Percentiles rank a stretch among this genome's conserved stretches.
phyloP scores from a whole-genome alignment of 2,329 filamentous ascomycete species.

The Fusarium sp. region DNA sequence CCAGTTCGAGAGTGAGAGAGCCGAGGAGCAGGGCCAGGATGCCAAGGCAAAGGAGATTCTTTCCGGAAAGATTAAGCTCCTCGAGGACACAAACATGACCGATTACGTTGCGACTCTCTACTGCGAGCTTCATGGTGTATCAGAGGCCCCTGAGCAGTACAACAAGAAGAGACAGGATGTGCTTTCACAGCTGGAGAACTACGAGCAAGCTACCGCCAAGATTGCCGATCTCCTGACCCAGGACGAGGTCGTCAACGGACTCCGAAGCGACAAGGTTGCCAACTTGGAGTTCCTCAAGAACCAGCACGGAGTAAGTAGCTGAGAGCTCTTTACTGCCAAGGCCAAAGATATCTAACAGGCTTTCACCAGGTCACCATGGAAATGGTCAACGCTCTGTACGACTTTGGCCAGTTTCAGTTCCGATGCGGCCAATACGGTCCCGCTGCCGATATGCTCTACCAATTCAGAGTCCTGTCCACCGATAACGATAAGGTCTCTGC shows the following conservation, averaged over 20 bases:
- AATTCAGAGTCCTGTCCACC: constrained; percentile 96
- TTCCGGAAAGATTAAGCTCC: constrained; percentile 88
- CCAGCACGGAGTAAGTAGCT: constrained; percentile 78
- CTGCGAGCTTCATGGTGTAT: constrained; percentile 84
- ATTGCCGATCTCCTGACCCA: constrained; percentile 86
- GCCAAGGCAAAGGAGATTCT: constrained; percentile 73
- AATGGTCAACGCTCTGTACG: constrained; percentile 95
- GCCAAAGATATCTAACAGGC: constrained; percentile 26
- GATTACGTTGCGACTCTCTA: constrained; percentile 95
- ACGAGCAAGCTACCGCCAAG: constrained; percentile 86
- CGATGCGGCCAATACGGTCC: constrained; percentile 93
- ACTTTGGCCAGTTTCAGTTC: constrained; percentile 97
- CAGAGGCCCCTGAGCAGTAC: constrained; percentile 83
- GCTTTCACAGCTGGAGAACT: constrained; percentile 80
- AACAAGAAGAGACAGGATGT: constrained; percentile 89
- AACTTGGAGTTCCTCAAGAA: constrained; percentile 99
- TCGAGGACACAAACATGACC: constrained; percentile 98
- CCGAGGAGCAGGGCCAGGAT: constrained; percentile 74
- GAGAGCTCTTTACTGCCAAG: neutral
- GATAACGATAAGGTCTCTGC: constrained; percentile 97
- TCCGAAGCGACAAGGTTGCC: constrained; percentile 96
- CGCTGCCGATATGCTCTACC: constrained; percentile 92
- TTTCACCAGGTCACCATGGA: constrained; percentile 77
- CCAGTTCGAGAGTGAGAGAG: constrained; percentile 85
- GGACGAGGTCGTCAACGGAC: constrained; percentile 87